Evolutionary conservation across 805 yeast species (phyloP), one percentile per base, ranked within the genome.

Genomic region (Saccharomycopsis olivae): DNA sequence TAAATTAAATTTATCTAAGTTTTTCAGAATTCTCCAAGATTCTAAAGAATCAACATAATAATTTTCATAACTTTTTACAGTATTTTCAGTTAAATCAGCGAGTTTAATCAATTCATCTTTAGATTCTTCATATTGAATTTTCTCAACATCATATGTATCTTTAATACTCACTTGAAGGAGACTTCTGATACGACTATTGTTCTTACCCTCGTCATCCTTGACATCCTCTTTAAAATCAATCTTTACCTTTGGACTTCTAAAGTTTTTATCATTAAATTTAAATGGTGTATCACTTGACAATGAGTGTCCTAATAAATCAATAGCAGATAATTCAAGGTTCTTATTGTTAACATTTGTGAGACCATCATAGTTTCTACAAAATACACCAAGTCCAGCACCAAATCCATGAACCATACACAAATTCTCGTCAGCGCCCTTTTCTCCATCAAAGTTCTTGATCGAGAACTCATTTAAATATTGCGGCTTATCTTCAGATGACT

Each of bases 391-490:
- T 1, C 94, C 84, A 0, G 97, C 95, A 2, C 95, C 96, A 54
- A 86, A 87, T 0, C 98, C 98, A 58, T 89, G 98, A 3, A 92
- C 60, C 46, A 89, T 58, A 2, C 92, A 82, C n/a, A 80, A 56
- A 15, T 19, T 33, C 5, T 30, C 31, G 5, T 30, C 29, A 6
- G 28, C 15, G 16, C 17, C 32, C 20, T 38, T 19, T 5, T 31
- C 38, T n/a, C 28, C 13, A 4, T 6, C n/a, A 32, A 15, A 5
- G 15, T 32, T 32, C 8, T 6, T 10, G n/a, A 32, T 32, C 21
- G 11, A 8, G 8, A 32, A 14, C 16, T 32, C 35, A 17, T 32
- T 32, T n/a, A 32, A 18, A 11, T 20, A 32, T n/a, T n/a, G n/a
- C n/a, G n/a, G n/a, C n/a, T n/a, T n/a, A n/a, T n/a, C n/a, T n/a